Evolutionary conservation across 2,329 filamentous ascomycete genomes (phyloP).

Genomic region (Blumeria hordei): DNA sequence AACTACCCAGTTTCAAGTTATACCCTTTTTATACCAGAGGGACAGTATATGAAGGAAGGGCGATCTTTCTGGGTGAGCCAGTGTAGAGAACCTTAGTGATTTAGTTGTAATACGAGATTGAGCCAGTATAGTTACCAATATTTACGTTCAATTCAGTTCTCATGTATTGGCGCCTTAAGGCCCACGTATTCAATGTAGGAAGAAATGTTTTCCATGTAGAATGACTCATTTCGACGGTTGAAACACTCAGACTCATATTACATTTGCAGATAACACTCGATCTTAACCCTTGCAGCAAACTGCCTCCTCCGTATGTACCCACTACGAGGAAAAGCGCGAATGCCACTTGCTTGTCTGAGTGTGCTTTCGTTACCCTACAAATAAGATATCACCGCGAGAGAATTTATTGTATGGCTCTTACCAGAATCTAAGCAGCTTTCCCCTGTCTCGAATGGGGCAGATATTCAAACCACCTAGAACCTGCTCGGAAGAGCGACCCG

Average conservation of each 20-base stretch:
- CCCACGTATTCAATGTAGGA: background rate
- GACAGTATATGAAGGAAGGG: too few relatives aligned
- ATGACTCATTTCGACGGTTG: background rate
- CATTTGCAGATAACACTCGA: background rate
- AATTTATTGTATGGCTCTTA: background rate
- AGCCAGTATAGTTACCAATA: too few relatives aligned
- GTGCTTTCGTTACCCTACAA: background rate
- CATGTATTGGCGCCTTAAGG: background rate
- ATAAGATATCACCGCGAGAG: background rate
- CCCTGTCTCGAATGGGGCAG: background rate
- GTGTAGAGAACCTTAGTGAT: too few relatives aligned
- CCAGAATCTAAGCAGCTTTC: background rate
- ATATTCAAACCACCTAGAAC: too few relatives aligned
- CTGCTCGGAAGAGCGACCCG: too few relatives aligned
- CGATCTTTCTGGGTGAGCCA: too few relatives aligned
- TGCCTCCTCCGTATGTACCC: background rate
- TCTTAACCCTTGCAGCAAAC: background rate
- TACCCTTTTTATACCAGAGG: too few relatives aligned
- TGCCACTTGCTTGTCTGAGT: background rate
- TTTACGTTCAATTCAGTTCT: too few relatives aligned
- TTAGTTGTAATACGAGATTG: too few relatives aligned
- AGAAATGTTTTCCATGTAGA: background rate
- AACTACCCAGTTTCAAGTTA: too few relatives aligned
- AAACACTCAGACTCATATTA: background rate
- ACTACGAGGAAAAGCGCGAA: background rate